A percentile compares a stretch with the other conserved stretches of the same genome.
phyloP scores from a whole-genome alignment of 805 yeast genomes.

The Starmera amethionina region DNA sequence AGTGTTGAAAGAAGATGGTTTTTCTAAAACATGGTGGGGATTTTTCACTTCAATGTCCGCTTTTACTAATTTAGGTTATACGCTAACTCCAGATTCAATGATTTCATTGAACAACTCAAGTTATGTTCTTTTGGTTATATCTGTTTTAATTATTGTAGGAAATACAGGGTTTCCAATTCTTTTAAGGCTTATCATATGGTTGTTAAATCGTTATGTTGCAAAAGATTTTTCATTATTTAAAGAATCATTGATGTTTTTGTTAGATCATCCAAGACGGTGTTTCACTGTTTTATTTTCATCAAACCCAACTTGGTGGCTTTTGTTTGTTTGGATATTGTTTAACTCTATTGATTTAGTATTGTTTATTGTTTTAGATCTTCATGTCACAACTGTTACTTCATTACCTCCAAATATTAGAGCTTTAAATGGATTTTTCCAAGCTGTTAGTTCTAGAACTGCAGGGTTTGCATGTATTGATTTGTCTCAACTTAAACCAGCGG shows the following conservation, averaged over 20 bases:
- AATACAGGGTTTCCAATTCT: slow-evolving; percentile 91
- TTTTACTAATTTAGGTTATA: slow-evolving; percentile 78
- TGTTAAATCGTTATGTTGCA: slow-evolving; percentile 47
- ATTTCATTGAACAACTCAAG: slow-evolving; percentile 49
- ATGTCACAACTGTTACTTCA: slow-evolving; percentile 35
- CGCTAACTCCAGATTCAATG: slow-evolving; percentile 79
- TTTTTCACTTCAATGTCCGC: slow-evolving; percentile 74
- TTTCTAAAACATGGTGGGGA: slow-evolving; percentile 88
- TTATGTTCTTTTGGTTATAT: slow-evolving; percentile 52
- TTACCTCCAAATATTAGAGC: slow-evolving; percentile 61
- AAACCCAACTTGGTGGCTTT: slow-evolving; percentile 91
- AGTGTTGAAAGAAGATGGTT: slow-evolving; percentile 41
- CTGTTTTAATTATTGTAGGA: slow-evolving; percentile 76
- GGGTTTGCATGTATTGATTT: slow-evolving; percentile 74
- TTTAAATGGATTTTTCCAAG: slow-evolving; percentile 80
- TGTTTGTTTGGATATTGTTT: slow-evolving; percentile 59
- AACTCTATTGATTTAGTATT: slow-evolving; percentile 73
- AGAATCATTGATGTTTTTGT: slow-evolving; percentile 78
- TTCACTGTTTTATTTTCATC: slow-evolving; percentile 87
- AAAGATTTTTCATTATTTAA: slow-evolving; percentile 51
- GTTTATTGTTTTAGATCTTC: slow-evolving; percentile 69
- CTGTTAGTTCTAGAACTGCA: slow-evolving; percentile 88
- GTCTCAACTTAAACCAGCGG: slow-evolving; percentile 69
- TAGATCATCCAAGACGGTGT: slow-evolving; percentile 96
- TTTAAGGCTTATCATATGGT: slow-evolving; percentile 75